Percentiles rank a stretch among this genome's conserved stretches.
Evolutionary conservation across 495 filamentous ascomycete genomes (phyloP).

Genomic region (Podospora comata): DNA sequence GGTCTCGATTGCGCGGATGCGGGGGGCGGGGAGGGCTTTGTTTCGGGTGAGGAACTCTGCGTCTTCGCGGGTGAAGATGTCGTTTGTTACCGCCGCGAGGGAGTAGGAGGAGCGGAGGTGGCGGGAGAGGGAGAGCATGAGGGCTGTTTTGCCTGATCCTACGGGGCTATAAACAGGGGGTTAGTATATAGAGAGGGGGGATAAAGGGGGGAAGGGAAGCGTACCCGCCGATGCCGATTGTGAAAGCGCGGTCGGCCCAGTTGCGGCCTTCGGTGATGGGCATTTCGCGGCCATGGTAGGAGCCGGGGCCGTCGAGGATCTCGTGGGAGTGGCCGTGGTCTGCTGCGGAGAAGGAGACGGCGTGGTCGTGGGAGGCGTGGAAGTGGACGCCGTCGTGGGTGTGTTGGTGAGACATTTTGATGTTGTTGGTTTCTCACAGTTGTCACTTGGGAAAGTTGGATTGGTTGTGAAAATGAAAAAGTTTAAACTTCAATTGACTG

Average conservation of each 20-base stretch:
- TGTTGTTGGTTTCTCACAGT: not conserved
- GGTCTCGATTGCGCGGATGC: slow-evolving; percentile 95
- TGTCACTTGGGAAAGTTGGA: not conserved
- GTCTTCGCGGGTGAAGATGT: slow-evolving; percentile 98
- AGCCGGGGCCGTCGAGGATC: slow-evolving; percentile 91
- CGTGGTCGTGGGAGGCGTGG: slow-evolving; percentile 49
- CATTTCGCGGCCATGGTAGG: slow-evolving; percentile 87
- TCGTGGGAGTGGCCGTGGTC: slow-evolving; percentile 96
- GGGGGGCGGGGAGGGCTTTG: slow-evolving; percentile 71
- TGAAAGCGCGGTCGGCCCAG: slow-evolving; percentile 91
- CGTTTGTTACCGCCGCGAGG: slow-evolving; percentile 95
- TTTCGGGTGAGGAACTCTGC: slow-evolving; percentile 91
- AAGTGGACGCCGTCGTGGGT: slow-evolving; percentile 30
- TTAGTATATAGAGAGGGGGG: not conserved
- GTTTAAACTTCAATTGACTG: not conserved
- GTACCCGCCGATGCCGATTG: slow-evolving; percentile 94
- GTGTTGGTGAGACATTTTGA: slow-evolving; percentile 13
- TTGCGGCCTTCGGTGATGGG: slow-evolving; percentile 82
- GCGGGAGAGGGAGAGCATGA: slow-evolving; percentile 87
- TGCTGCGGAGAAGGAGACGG: slow-evolving; percentile 53
- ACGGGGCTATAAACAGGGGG: slow-evolving; percentile 63
- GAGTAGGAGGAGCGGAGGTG: slow-evolving; percentile 73
- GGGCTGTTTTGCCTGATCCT: slow-evolving; percentile 93
- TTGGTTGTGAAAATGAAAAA: not conserved
- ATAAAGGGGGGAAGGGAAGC: slow-evolving; percentile 28